Percentiles rank a stretch among this genome's conserved stretches.
Conservation (phyloP, 148 eudicot species). For the Dianthus caryophyllus region DNA sequence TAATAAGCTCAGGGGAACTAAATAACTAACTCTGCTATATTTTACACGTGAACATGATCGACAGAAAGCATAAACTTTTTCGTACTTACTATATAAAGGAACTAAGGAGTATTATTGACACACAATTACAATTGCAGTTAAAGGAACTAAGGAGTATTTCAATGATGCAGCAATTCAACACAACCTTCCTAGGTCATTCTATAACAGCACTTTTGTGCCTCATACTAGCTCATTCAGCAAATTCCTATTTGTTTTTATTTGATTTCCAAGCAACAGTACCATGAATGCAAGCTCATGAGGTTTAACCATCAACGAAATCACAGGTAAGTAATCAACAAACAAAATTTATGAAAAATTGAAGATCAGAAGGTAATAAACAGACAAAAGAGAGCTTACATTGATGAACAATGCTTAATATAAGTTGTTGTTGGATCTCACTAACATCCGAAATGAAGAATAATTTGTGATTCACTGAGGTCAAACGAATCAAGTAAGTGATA, state of each 20-base stretch:
- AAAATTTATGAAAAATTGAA: too few species aligned
- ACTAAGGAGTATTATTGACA: too few species aligned
- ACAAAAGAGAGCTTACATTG: conserved; percentile 21
- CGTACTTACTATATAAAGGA: too few species aligned
- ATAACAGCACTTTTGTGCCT: too few species aligned
- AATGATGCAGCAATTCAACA: too few species aligned
- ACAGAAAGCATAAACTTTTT: not conserved
- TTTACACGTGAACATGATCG: not conserved
- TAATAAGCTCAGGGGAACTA: too few species aligned
- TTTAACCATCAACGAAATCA: not conserved
- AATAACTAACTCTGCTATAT: too few species aligned
- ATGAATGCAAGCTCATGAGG: not conserved
- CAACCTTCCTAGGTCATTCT: too few species aligned
- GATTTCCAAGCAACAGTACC: not conserved
- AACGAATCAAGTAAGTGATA: not conserved
- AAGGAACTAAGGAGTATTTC: too few species aligned
- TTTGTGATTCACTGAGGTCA: not conserved
- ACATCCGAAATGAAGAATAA: not conserved
- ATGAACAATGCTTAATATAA: not conserved
- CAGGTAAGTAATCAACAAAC: not conserved
- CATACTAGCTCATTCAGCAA: too few species aligned
- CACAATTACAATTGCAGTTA: too few species aligned
- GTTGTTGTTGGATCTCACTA: not conserved
- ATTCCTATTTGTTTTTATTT: too few species aligned
- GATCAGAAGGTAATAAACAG: not conserved